These are phyloP conservation scores for Didymella segeticola DNA, from an alignment of 2,329 filamentous ascomycete genomes.

Conservation along the genomic window DNA sequence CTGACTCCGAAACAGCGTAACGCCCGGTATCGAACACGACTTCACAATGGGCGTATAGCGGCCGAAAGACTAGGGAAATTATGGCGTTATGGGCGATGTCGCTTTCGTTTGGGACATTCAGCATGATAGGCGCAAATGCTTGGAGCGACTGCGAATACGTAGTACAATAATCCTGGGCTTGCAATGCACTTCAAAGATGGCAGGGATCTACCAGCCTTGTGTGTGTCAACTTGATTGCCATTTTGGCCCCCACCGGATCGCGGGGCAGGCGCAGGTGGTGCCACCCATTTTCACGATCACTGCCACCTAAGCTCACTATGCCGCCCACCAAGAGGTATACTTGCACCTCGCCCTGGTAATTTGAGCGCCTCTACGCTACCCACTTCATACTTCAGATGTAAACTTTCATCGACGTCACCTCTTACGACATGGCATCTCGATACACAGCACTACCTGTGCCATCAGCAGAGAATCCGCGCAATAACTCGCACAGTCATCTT, in stretches of 20 bases:
- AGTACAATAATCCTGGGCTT: not conserved
- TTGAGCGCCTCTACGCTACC: not conserved
- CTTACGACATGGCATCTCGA: not conserved
- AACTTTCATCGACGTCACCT: not conserved
- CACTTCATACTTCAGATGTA: not conserved
- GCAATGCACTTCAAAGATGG: not conserved
- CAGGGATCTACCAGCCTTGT: not conserved
- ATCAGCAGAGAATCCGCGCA: not conserved
- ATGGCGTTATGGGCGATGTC: not conserved
- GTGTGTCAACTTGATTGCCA: not conserved
- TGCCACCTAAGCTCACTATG: not conserved
- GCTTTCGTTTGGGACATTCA: not conserved
- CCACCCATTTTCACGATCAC: not conserved
- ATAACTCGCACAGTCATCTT: not conserved
- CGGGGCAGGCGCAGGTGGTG: not conserved
- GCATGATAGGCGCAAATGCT: slow-evolving; percentile 11
- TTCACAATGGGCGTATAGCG: slow-evolving; percentile 91
- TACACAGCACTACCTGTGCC: not conserved
- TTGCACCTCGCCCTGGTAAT: not conserved
- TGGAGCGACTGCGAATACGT: not conserved
- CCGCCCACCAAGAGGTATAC: not conserved
- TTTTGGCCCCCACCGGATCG: not conserved
- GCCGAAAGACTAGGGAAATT: not conserved
- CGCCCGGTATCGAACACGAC: slow-evolving; percentile 95
- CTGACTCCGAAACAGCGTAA: slow-evolving; percentile 83